Conservation (phyloP, 75 land plant genomes). For the Isoetes taiwanensis region DNA sequence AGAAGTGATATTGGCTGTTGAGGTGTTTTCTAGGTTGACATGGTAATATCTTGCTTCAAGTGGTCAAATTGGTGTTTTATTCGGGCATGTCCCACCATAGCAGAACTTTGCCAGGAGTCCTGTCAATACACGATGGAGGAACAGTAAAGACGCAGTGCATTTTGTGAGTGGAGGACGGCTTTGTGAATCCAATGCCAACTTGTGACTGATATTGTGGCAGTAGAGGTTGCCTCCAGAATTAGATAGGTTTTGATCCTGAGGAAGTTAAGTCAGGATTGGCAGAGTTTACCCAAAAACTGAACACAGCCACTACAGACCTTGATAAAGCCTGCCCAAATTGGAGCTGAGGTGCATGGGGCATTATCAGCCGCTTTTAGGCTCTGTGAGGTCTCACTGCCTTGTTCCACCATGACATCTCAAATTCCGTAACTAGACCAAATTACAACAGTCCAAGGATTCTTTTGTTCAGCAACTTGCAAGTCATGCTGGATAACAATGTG, state of each 20-base stretch:
- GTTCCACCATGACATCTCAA: too few species aligned
- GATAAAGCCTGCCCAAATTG: slow-evolving; percentile 93
- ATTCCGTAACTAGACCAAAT: too few species aligned
- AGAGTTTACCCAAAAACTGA: slow-evolving; percentile 67
- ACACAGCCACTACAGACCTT: slow-evolving; percentile 62
- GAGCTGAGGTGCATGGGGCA: slow-evolving; percentile 70
- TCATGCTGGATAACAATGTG: too few species aligned
- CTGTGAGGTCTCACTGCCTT: too few species aligned
- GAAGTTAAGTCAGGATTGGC: slow-evolving; percentile 61
- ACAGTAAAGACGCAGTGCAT: slow-evolving; percentile 59
- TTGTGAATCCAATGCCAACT: slow-evolving; percentile 89
- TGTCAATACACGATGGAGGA: slow-evolving; percentile 78
- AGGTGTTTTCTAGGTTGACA: slow-evolving; percentile 73
- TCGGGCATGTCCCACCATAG: slow-evolving; percentile 88
- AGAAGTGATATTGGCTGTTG: too few species aligned
- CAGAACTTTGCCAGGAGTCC: slow-evolving; percentile 80
- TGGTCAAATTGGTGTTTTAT: slow-evolving; percentile 93
- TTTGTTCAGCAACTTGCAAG: too few species aligned
- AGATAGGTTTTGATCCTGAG: slow-evolving; percentile 55
- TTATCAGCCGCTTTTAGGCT: slow-evolving; percentile 39
- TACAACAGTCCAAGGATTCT: too few species aligned
- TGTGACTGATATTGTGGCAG: slow-evolving; percentile 61
- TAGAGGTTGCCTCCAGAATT: slow-evolving; percentile 63
- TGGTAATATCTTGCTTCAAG: slow-evolving; percentile 80
- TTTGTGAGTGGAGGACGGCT: slow-evolving; percentile 93